Evolutionary conservation across 1,284 basidiomycete species (phyloP).

Genomic region (Cystobasidium slooffiae): DNA sequence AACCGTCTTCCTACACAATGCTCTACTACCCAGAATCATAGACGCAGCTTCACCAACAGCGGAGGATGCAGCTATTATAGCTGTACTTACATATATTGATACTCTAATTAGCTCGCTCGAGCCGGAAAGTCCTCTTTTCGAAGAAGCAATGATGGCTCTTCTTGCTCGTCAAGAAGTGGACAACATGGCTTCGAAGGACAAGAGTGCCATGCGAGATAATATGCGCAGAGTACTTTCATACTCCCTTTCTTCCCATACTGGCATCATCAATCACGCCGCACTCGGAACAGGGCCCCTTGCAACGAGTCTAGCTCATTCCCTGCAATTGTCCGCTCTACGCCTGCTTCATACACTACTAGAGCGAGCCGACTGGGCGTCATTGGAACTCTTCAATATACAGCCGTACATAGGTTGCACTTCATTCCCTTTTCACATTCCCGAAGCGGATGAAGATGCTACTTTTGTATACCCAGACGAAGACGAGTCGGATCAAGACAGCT

Average conservation of each 20-base stretch:
- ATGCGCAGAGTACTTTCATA: not conserved
- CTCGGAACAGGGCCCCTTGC: not conserved
- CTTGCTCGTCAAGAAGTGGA: not conserved
- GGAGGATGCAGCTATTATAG: constrained; percentile 61
- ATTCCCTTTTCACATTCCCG: constrained; percentile 65
- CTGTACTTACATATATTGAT: constrained; percentile 96
- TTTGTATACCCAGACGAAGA: constrained; percentile 66
- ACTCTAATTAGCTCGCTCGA: constrained; percentile 76
- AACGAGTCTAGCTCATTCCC: not conserved
- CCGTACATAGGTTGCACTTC: constrained; percentile 72
- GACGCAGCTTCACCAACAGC: constrained; percentile 54
- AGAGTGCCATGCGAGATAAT: constrained; percentile 5
- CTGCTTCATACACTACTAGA: constrained; percentile 75
- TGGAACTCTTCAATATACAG: constrained; percentile 70
- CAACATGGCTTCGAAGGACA: not conserved
- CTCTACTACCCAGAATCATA: constrained; percentile 88
- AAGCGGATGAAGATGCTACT: constrained; percentile 44
- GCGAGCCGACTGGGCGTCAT: constrained; percentile 70
- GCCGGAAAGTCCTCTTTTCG: constrained; percentile 67
- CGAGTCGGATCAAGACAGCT: constrained; percentile 20
- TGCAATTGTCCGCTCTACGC: constrained; percentile 64
- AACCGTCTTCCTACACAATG: constrained; percentile 62
- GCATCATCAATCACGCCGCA: not conserved
- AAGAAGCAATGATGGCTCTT: constrained; percentile 73
- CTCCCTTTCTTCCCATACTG: not conserved